phyloP scores from a whole-genome alignment of 2,329 filamentous ascomycete genomes.

The Botryotinia calthae region DNA sequence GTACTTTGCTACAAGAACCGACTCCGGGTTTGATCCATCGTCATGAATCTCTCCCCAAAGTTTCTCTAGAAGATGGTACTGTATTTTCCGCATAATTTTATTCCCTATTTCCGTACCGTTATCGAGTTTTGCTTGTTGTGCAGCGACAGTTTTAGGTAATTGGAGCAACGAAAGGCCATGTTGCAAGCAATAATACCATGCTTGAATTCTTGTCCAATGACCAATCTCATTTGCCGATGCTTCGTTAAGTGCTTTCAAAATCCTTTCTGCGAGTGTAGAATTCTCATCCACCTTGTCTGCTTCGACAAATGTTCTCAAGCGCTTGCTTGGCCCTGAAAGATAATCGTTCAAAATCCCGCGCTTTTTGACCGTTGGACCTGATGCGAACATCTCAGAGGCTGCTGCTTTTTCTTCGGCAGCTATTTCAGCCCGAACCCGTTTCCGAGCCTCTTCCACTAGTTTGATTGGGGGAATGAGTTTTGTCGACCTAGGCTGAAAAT shows the following conservation, averaged over 20 bases:
- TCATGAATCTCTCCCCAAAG: not conserved
- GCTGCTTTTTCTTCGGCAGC: slow-evolving; percentile 5
- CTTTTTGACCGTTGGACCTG: not conserved
- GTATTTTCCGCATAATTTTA: not conserved
- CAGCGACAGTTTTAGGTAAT: slow-evolving; percentile 5
- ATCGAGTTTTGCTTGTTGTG: slow-evolving; percentile 14
- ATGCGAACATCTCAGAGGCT: not conserved
- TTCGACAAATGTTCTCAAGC: slow-evolving; percentile 6
- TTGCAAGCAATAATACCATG: slow-evolving; percentile 10
- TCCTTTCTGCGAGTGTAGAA: not conserved
- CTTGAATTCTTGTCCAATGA: slow-evolving; percentile 17
- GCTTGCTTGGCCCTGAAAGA: slow-evolving; percentile 1
- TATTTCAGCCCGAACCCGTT: not conserved
- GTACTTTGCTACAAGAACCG: not conserved
- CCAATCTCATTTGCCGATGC: slow-evolving; percentile 9
- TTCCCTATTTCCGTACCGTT: not conserved
- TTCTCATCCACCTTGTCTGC: not conserved
- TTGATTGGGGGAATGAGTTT: not conserved
- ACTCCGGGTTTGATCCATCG: not conserved
- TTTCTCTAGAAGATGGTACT: slow-evolving; percentile 1
- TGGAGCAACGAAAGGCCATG: not conserved
- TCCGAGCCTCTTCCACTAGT: not conserved
- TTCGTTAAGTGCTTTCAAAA: not conserved
- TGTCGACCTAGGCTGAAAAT: slow-evolving; percentile 17
- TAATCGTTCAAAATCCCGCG: not conserved